Evolutionary conservation across 1,139 yeast genomes (phyloP).

Genomic region (Kluyveromyces sp.): DNA sequence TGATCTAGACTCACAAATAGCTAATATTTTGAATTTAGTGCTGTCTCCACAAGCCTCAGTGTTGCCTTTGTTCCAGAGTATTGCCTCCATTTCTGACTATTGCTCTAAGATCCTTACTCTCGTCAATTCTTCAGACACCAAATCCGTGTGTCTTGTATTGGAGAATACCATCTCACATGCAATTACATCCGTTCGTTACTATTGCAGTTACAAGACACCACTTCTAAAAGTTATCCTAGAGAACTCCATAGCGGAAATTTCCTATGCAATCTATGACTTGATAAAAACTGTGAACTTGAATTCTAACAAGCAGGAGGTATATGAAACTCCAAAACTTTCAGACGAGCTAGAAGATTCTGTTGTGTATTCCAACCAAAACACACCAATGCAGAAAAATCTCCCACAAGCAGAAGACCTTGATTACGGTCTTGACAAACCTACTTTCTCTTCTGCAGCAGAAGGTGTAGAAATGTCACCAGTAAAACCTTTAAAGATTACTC

Average conservation of each 20-base stretch:
- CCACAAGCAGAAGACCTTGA: conserved; percentile 1
- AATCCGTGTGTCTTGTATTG: conserved; percentile 32
- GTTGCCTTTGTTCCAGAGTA: conserved; percentile 44
- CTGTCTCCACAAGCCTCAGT: conserved; percentile 19
- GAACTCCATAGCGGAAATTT: conserved; percentile 70
- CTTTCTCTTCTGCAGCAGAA: not conserved
- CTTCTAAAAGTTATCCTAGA: conserved; percentile 70
- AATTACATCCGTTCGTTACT: conserved; percentile 74
- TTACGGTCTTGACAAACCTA: not conserved
- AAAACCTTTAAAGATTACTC: conserved; percentile 31
- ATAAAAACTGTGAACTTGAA: conserved; percentile 35
- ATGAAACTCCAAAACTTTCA: not conserved
- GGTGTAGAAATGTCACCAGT: conserved; percentile 26
- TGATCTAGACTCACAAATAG: conserved; percentile 34
- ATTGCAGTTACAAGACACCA: conserved; percentile 51
- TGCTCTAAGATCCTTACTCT: conserved; percentile 38
- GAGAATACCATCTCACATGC: conserved; percentile 70
- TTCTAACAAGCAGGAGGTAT: not conserved
- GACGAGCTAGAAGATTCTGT: not conserved
- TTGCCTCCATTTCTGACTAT: conserved; percentile 44
- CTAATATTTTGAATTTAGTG: not conserved
- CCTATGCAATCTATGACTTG: conserved; percentile 67
- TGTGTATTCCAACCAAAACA: conserved; percentile 1
- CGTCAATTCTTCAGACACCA: conserved; percentile 18
- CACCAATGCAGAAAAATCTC: conserved; percentile 3